phyloP scores from a whole-genome alignment of 2,329 filamentous ascomycete species.

The Sporothrix protearum region DNA sequence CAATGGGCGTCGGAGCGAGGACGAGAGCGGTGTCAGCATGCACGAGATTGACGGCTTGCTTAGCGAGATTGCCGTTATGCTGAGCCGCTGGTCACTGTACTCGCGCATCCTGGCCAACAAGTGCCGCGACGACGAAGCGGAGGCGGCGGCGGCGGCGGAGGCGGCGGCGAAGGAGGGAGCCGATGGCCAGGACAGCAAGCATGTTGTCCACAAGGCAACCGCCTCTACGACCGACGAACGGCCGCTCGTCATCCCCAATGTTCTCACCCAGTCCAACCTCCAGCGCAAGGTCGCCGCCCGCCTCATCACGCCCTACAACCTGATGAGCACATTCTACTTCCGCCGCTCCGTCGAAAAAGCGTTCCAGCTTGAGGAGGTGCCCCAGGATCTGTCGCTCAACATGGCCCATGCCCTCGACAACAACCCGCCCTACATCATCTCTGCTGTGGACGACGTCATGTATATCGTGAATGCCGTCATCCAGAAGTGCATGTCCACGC shows the following conservation, averaged over 20 bases:
- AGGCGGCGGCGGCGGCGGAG: not conserved
- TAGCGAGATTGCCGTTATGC: conserved; percentile 86
- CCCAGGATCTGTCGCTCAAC: conserved; percentile 73
- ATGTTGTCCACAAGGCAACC: not conserved
- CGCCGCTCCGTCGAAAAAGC: conserved; percentile 94
- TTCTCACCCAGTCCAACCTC: conserved; percentile 75
- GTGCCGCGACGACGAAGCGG: conserved; percentile 53
- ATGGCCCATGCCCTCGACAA: conserved; percentile 63
- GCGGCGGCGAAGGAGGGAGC: not conserved
- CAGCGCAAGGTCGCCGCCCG: conserved; percentile 72
- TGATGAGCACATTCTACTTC: conserved; percentile 95
- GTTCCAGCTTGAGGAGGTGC: conserved; percentile 91
- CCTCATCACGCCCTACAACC: conserved; percentile 77
- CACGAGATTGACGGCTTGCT: conserved; percentile 88
- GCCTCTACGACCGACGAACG: conserved; percentile 46
- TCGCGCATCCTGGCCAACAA: conserved; percentile 84
- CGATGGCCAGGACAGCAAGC: not conserved
- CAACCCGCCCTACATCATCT: conserved; percentile 86
- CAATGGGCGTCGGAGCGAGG: conserved; percentile 64
- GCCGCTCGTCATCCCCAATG: conserved; percentile 63
- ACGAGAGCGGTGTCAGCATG: conserved; percentile 94
- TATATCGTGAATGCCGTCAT: conserved; percentile 95
- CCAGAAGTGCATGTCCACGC: conserved; percentile 80
- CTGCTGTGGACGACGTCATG: conserved; percentile 97
- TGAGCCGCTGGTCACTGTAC: conserved; percentile 90